Base-by-base conservation (phyloP, 176 grass and related monocot species). In the Eremochloa ophiuroides region DNA sequence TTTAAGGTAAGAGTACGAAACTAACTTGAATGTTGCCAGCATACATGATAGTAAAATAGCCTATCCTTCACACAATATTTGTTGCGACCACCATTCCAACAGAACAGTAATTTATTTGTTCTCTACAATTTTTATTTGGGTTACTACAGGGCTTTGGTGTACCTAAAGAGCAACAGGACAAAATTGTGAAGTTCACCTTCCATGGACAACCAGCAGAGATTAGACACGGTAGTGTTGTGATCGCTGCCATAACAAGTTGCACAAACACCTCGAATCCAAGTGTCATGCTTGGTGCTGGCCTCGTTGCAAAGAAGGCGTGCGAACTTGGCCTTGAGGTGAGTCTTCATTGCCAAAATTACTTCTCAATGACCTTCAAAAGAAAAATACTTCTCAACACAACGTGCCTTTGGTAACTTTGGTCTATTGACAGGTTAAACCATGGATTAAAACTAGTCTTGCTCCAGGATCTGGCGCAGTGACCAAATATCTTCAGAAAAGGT, bases 171-270 rank as follows among this genome's bases (percentile, higher is more conserved):
- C 30, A 55, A 5, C 30, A 56, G 18, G 47, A 74, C 56, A 74
- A 74, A 74, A 7, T 23, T 25, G 71, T 56, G 5, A 74, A 74
- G 30, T 74, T 74, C 30, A 55, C 29, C 18, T 74, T 74, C 30
- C 71, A 74, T 23, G 47, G 47, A 37, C 29, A 74, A 56, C 47
- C 71, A 53, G 29, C 46, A 74, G 71, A 87, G 44, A 35, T 87
- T 46, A 87, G 55, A 25, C 78, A 87, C 29, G 85, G 85, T 43
- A 81, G 44, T 69, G 48, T 87, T 68, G 85, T 87, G 17, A 87
- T 87, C 47, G 85, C 85, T 34, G 78, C 85, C 18, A 87, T 87
- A 76, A 87, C 85, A 59, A 87, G 85, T 62, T 87, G 85, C 70
- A 87, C 85, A 38, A 76, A 82, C 39, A 87, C 85, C 31, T 87